Evolutionary conservation across 805 yeast genomes (phyloP), one percentile per base, ranked within the genome.

Genomic region (Candida broadrunensis): DNA sequence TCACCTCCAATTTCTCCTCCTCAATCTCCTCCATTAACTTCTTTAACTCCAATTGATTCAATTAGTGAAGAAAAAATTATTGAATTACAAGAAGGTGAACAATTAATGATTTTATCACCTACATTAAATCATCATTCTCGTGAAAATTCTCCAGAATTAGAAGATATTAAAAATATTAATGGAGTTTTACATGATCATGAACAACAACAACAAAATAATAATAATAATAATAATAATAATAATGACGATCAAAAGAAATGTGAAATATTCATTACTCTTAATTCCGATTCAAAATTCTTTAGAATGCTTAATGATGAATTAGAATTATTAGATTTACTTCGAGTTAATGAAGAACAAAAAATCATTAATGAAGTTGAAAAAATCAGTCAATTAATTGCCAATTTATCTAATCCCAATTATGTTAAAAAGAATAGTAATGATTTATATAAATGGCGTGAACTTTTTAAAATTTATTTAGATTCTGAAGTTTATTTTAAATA

Each of bases 361-460:
- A 58, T 81, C 36, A 58, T 70, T 2, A 39, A 38, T 1, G 65
- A 71, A 29, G 78, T 81, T 15, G 49, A 57, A 12, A 47, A 56
- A 5, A 62, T 80, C 3, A 60, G 71, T 2, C 53, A 60, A 5
- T 58, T 69, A 14, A 55, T 75, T 0, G 24, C 33, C 14, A 15
- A 7, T 29, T 29, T 29, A 29, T 14, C 18, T 8, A 15, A 29
- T 14, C 18, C 32, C 7, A 52, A 63, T 12, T 78, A 82, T 0
- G 43, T 48, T 2, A 47, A 45, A 14, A 56, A 56, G 33, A 70
- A 67, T 39, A 67, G 64, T 29, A 61, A 72, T 1, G 91, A 85
- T 52, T 62, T 84, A 60, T 81, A 80, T 50, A 67, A 70, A 7
- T 85, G 91, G 91, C 65, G 91, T 43, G 79, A 81, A 50, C 69